phyloP scores from a whole-genome alignment of 2,329 filamentous ascomycete genomes.

The Fusarium lyarnte region DNA sequence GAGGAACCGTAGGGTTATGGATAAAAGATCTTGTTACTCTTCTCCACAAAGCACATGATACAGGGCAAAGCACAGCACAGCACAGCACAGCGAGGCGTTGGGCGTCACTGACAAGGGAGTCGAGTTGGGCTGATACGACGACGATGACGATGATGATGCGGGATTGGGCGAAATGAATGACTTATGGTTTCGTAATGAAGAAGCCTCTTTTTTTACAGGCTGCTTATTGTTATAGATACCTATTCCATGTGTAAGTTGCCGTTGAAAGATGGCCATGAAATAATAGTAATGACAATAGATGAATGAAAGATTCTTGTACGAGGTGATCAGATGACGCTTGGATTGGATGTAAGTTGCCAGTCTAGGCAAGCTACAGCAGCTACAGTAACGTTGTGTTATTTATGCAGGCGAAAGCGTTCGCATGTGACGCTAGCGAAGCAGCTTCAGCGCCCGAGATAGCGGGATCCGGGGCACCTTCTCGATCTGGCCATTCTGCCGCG shows the following conservation, averaged over 20 bases:
- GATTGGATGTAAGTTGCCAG: neutral
- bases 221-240: neutral
- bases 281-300: slow-evolving; percentile 28
- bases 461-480: slow-evolving; percentile 34
- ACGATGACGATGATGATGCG: neutral
- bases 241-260: neutral
- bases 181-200: slow-evolving; percentile 9
- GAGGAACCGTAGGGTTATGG: slow-evolving; percentile 48
- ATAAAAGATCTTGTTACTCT: slow-evolving; percentile 1
- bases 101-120: slow-evolving; percentile 35
- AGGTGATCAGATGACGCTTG: neutral
- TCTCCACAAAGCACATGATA: slow-evolving; percentile 28
- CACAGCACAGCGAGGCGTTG: slow-evolving; percentile 34
- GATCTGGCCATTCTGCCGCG: slow-evolving; percentile 43
- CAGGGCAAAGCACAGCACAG: neutral
- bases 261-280: slow-evolving; percentile 2
- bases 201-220: neutral
- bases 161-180: slow-evolving; percentile 24
- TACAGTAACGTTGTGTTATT: slow-evolving; percentile 11
- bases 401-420: slow-evolving; percentile 33
- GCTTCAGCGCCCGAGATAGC: slow-evolving; percentile 18
- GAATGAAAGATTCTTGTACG: neutral
- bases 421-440: slow-evolving; percentile 35
- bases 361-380: neutral
- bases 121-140: slow-evolving; percentile 24